phyloP scores from a whole-genome alignment of 306 rosid genomes.

The Vigna radiata region DNA sequence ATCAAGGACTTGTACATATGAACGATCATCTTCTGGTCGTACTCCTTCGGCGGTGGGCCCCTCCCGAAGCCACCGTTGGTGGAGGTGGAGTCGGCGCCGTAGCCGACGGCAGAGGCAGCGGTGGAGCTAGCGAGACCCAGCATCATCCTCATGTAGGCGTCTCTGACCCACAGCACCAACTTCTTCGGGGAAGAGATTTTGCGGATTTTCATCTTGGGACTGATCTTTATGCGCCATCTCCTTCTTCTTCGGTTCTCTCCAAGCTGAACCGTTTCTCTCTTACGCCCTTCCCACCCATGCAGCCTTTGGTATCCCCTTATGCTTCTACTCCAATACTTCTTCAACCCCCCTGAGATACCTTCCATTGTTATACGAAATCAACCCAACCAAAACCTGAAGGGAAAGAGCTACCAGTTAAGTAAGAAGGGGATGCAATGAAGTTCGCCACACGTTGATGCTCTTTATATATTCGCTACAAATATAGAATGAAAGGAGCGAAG shows the following conservation, averaged over 20 bases:
- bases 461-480: neutral
- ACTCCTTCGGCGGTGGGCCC: slow-evolving; percentile 63
- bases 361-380: slow-evolving; percentile 40
- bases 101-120: slow-evolving; percentile 30
- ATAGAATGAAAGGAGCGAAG: neutral
- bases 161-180: slow-evolving; percentile 72
- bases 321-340: slow-evolving; percentile 60
- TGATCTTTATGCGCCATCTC: slow-evolving; percentile 65
- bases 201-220: slow-evolving; percentile 55
- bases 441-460: neutral
- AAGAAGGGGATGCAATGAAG: slow-evolving; percentile 11
- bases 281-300: slow-evolving; percentile 41
- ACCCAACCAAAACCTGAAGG: neutral
- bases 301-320: slow-evolving; percentile 55
- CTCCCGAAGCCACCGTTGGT: slow-evolving; percentile 37
- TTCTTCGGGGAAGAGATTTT: slow-evolving; percentile 64
- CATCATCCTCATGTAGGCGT: slow-evolving; percentile 77
- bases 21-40: slow-evolving; percentile 72
- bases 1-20: slow-evolving; percentile 69
- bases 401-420: neutral
- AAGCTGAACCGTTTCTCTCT: slow-evolving; percentile 44
- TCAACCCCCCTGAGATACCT: slow-evolving; percentile 58
- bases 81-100: slow-evolving; percentile 32
- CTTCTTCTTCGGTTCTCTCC: slow-evolving; percentile 37
- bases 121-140: slow-evolving; percentile 67